A percentile compares a stretch with the other conserved stretches of the same genome.
Conservation (phyloP, 2,329 filamentous ascomycete species). For the Colletotrichum aenigma region DNA sequence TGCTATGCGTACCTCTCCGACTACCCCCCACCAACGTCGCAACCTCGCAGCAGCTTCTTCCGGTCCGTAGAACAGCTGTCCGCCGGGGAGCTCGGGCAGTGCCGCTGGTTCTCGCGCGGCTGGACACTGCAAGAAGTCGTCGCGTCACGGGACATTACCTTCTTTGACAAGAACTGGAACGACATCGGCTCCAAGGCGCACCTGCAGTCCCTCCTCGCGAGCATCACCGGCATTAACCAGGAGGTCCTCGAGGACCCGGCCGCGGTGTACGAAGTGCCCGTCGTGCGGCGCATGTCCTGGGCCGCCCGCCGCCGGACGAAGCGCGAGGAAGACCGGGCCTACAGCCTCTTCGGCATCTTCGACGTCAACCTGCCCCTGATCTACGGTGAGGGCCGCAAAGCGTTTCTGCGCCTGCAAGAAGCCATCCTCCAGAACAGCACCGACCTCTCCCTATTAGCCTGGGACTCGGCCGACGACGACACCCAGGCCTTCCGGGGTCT, state of each 20-base stretch:
- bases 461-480: not conserved
- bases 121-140: not conserved
- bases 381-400: not conserved
- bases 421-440: not conserved
- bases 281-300: not conserved
- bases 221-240: not conserved
- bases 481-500: not conserved
- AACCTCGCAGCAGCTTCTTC: not conserved
- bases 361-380: not conserved
- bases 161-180: not conserved
- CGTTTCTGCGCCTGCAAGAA: not conserved
- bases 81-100: not conserved
- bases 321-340: not conserved
- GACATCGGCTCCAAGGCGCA: not conserved
- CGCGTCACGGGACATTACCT: not conserved
- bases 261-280: not conserved
- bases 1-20: not conserved
- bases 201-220: not conserved
- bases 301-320: not conserved
- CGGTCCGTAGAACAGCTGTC: not conserved
- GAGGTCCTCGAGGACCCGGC: not conserved
- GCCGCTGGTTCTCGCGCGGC: not conserved
- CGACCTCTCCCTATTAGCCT: not conserved
- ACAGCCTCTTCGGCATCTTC: not conserved
- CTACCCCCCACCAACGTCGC: not conserved